These are phyloP conservation scores for Phytophthora nicotianae DNA, from an alignment of 352 stramenopile species.

Conservation along the genomic window DNA sequence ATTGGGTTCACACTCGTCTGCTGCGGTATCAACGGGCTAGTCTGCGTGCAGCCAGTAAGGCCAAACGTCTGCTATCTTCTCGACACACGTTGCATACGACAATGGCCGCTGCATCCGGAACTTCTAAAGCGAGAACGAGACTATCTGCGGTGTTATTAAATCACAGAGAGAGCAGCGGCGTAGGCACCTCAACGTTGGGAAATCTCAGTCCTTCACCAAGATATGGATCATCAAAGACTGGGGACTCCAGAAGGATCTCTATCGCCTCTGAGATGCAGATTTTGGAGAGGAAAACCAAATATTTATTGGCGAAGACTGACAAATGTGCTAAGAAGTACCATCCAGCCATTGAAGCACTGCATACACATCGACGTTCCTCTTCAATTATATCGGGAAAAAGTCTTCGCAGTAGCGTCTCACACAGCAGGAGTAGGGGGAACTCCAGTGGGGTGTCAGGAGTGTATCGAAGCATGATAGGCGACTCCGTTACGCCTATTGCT, in stretches of 20 bases:
- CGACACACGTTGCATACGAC: constrained; percentile 1
- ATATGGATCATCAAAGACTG: background rate
- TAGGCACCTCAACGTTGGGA: background rate
- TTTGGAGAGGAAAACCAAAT: constrained; percentile 72
- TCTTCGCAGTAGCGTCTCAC: constrained; percentile 18
- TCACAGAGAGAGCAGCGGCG: constrained; percentile 1
- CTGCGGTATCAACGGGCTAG: constrained; percentile 44
- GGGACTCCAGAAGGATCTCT: constrained; percentile 18
- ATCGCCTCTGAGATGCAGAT: constrained; percentile 45
- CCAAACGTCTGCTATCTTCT: constrained; percentile 33
- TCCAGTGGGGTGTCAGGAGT: constrained; percentile 11
- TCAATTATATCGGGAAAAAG: constrained; percentile 16
- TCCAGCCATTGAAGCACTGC: constrained; percentile 14
- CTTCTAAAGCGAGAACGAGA: constrained; percentile 13
- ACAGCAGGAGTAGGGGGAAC: constrained; percentile 14
- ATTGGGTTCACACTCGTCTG: constrained; percentile 58
- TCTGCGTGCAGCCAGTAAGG: constrained; percentile 49
- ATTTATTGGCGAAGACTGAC: constrained; percentile 55
- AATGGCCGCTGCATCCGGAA: constrained; percentile 11
- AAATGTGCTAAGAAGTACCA: constrained; percentile 42
- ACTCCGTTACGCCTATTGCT: constrained; percentile 5
- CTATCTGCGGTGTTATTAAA: constrained; percentile 14
- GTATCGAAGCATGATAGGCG: constrained; percentile 25
- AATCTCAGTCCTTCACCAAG: background rate
- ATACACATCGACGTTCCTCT: constrained; percentile 12